Conservation (phyloP, 2,329 filamentous ascomycete species). For the Talaromyces sp. region DNA sequence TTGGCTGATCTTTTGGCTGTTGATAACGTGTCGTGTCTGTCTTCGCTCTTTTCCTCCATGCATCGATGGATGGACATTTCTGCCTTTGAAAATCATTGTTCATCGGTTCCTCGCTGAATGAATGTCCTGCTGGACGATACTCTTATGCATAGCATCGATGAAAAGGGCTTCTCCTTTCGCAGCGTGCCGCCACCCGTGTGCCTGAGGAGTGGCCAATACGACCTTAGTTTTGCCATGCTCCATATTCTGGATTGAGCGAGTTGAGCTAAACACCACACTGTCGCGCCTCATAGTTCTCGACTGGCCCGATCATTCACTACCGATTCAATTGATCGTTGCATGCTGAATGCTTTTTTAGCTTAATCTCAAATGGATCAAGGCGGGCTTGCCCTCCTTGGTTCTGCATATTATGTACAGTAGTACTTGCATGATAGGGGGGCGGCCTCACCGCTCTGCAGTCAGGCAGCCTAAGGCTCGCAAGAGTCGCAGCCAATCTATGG, state of each 20-base stretch:
- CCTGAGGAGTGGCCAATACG: conserved; percentile 11
- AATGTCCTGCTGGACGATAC: not conserved
- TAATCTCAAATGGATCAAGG: not conserved
- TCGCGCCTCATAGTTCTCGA: not conserved
- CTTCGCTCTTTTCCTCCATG: not conserved
- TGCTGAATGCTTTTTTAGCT: not conserved
- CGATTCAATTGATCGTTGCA: not conserved
- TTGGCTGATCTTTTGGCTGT: conserved; percentile 9
- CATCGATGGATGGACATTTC: not conserved
- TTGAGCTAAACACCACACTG: not conserved
- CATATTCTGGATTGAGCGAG: not conserved
- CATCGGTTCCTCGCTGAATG: too few relatives aligned
- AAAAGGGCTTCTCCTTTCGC: not conserved
- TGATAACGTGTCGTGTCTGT: conserved; percentile 2
- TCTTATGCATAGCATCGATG: not conserved
- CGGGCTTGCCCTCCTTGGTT: not conserved
- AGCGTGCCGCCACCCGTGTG: conserved; percentile 6
- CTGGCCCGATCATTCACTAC: not conserved
- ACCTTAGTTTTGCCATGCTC: conserved; percentile 3
- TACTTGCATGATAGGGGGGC: not conserved
- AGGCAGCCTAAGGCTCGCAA: not conserved
- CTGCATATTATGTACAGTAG: not conserved
- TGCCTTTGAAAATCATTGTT: not conserved
- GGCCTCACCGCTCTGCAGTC: conserved; percentile 8
- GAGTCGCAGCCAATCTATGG: conserved; percentile 1